Evolutionary conservation across 495 filamentous ascomycete genomes (phyloP).

Genomic region (Penicillium steckii): DNA sequence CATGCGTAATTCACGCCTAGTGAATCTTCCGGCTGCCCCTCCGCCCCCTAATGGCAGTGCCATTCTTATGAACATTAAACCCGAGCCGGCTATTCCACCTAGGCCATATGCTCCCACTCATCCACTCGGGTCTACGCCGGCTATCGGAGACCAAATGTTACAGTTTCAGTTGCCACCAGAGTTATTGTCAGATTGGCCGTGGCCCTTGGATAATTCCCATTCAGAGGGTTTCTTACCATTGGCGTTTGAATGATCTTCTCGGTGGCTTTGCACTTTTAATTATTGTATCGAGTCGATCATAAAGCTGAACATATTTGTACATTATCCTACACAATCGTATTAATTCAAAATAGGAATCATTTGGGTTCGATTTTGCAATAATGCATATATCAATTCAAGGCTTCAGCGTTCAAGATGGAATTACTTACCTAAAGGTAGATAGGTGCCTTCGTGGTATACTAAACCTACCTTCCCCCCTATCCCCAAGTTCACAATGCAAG

Average conservation of each 20-base stretch:
- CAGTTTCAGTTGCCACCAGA: conserved; percentile 41
- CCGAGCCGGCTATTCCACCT: conserved; percentile 11
- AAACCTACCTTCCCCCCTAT: no score
- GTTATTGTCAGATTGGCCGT: conserved; percentile 38
- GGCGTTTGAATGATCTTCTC: conserved; percentile 24
- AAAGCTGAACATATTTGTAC: background rate
- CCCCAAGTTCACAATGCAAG: no score
- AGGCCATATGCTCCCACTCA: conserved; percentile 3
- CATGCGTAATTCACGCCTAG: conserved; percentile 35
- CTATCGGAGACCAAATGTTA: conserved; percentile 24
- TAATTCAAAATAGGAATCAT: no score
- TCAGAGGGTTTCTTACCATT: conserved; percentile 26
- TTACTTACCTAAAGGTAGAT: no score
- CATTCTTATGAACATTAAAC: conserved; percentile 8
- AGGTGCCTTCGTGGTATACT: no score
- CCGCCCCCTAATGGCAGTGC: conserved; percentile 8
- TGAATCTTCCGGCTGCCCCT: conserved; percentile 16
- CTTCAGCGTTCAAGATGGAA: no score
- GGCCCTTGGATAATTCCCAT: conserved; percentile 36
- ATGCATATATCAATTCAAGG: no score
- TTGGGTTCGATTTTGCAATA: no score
- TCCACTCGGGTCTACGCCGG: conserved; percentile 4
- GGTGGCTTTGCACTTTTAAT: background rate
- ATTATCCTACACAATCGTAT: no score
- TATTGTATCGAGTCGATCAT: background rate